Conservation (phyloP, 768 basidiomycete genomes). For the Rhizopogon vinicolor region DNA sequence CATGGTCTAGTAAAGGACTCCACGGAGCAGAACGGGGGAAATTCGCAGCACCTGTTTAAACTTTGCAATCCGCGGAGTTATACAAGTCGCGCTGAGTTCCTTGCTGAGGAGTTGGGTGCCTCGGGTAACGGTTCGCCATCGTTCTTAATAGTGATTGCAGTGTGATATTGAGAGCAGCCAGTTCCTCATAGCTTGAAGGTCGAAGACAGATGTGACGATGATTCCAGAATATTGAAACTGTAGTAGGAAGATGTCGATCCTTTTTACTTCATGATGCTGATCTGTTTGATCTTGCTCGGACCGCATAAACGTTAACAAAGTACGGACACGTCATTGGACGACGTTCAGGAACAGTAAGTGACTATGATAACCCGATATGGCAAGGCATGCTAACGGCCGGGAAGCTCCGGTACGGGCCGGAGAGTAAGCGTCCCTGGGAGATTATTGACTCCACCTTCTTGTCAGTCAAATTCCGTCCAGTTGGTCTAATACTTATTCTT, state of each 20-base stretch:
- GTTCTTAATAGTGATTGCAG: not conserved
- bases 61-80: not conserved
- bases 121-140: not conserved
- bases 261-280: not conserved
- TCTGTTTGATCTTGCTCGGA: not conserved
- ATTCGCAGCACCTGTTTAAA: not conserved
- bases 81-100: not conserved
- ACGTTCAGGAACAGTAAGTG: slow-evolving; percentile 12
- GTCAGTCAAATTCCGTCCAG: slow-evolving; percentile 1
- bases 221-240: not conserved
- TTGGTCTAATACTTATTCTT: slow-evolving; percentile 24
- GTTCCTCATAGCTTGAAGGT: not conserved
- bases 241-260: not conserved
- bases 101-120: not conserved
- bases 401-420: slow-evolving; percentile 24
- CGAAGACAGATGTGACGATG: not conserved
- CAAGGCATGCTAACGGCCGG: slow-evolving; percentile 7
- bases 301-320: slow-evolving; percentile 11
- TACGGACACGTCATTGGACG: slow-evolving; percentile 7
- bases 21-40: not conserved
- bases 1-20: not conserved
- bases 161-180: not conserved
- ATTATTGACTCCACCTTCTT: slow-evolving; percentile 3
- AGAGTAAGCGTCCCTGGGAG: not conserved
- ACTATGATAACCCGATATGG: slow-evolving; percentile 24